Percentiles rank a stretch among this genome's conserved stretches.
phyloP scores from a whole-genome alignment of 2,329 filamentous ascomycete species.

The Ilyonectria sp. region DNA sequence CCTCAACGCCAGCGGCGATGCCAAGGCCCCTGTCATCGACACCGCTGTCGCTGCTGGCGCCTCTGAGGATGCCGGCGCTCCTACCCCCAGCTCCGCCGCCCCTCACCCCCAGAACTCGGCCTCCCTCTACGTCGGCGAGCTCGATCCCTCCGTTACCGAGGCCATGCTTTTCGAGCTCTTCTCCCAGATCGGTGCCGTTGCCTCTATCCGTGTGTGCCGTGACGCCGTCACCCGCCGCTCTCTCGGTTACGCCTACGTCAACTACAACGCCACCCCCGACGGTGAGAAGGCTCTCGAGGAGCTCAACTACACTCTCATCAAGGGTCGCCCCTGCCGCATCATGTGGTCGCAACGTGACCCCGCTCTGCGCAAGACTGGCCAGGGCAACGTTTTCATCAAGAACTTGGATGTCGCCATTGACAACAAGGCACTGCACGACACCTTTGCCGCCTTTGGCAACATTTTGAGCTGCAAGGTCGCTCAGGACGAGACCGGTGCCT shows the following conservation, averaged over 20 bases:
- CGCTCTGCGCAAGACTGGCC: conserved; percentile 97
- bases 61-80: conserved; percentile 73
- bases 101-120: conserved; percentile 92
- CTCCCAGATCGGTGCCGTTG: conserved; percentile 98
- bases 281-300: conserved; percentile 99
- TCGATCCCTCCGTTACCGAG: conserved; percentile 97
- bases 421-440: conserved; percentile 99
- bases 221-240: conserved; percentile 98
- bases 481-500: conserved; percentile 95
- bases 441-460: conserved; percentile 98
- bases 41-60: conserved; percentile 73
- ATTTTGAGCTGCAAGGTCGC: conserved; percentile 99
- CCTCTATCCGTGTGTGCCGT: conserved; percentile 99
- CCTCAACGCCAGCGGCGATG: conserved; percentile 80
- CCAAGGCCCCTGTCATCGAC: conserved; percentile 79
- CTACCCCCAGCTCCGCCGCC: conserved; percentile 81
- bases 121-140: conserved; percentile 98
- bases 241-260: conserved; percentile 99
- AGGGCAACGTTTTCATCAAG: conserved; percentile 99
- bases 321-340: conserved; percentile 98
- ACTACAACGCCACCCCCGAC: conserved; percentile 98
- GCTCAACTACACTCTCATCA: conserved; percentile 99
- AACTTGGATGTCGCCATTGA: conserved; percentile 98
- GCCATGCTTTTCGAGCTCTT: conserved; percentile 99
- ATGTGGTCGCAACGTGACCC: conserved; percentile 99